Evolutionary conservation across 2,329 filamentous ascomycete genomes (phyloP).

Genomic region (Microdochium nivale): DNA sequence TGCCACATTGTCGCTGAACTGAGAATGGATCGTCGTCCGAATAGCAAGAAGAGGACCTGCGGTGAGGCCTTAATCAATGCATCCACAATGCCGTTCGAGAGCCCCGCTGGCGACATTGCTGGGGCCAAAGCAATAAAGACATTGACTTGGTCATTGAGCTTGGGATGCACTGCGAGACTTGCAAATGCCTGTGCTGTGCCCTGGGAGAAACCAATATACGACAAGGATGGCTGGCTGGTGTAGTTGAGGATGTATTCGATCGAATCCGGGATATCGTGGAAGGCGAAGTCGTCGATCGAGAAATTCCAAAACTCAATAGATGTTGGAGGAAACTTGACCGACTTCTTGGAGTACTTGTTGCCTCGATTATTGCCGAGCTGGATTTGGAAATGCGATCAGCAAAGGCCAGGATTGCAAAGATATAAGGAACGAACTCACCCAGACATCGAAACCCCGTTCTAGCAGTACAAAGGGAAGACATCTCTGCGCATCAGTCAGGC

Average conservation of each 20-base stretch:
- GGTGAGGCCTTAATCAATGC: conserved; percentile 90
- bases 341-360: conserved; percentile 99
- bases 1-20: conserved; percentile 97
- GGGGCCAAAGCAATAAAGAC: conserved; percentile 94
- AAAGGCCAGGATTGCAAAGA: not conserved
- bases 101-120: conserved; percentile 88
- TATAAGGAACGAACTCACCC: conserved; percentile 45
- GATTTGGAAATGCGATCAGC: conserved; percentile 10
- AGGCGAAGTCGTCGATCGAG: conserved; percentile 96
- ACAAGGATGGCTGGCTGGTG: conserved; percentile 74
- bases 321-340: conserved; percentile 64
- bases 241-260: conserved; percentile 85
- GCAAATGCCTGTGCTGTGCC: conserved; percentile 96
- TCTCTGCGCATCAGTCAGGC: conserved; percentile 75
- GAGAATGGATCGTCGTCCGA: conserved; percentile 84
- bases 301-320: conserved; percentile 89
- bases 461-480: conserved; percentile 85
- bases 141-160: conserved; percentile 85
- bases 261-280: conserved; percentile 92
- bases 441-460: conserved; percentile 90
- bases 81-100: conserved; percentile 85
- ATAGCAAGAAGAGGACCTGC: conserved; percentile 84
- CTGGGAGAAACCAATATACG: conserved; percentile 95
- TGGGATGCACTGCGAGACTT: conserved; percentile 82
- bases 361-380: conserved; percentile 93